phyloP scores from a whole-genome alignment of 805 yeast genomes.

The Vanderwaltozyma yarrowii region DNA sequence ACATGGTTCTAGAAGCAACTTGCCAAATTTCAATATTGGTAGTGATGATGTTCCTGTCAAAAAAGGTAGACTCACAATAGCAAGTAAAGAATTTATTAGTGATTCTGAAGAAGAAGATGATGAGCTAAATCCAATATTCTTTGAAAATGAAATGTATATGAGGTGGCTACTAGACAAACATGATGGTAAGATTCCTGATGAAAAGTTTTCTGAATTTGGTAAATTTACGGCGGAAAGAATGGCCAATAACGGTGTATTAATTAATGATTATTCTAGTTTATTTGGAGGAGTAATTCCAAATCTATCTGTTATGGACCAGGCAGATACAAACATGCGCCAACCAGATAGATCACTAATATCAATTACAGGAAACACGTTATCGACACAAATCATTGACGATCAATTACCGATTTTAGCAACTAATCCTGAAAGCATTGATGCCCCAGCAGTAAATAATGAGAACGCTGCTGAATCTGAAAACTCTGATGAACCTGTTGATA shows the following conservation, averaged over 20 bases:
- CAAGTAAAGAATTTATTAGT: constrained; percentile 25
- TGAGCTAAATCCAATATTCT: constrained; percentile 17
- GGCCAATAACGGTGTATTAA: constrained; percentile 12
- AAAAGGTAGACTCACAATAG: constrained; percentile 7
- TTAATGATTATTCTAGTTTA: constrained; percentile 15
- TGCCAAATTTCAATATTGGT: constrained; percentile 10
- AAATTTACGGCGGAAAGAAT: constrained; percentile 24
- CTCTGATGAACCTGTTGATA: background rate
- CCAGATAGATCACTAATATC: constrained; percentile 15
- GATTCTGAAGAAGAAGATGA: constrained; percentile 27
- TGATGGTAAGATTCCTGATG: constrained; percentile 19
- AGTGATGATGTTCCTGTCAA: background rate
- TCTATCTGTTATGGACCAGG: constrained; percentile 1
- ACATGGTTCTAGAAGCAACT: constrained; percentile 2
- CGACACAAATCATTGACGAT: too few species aligned
- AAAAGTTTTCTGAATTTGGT: constrained; percentile 14
- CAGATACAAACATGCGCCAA: background rate
- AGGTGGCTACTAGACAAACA: constrained; percentile 24
- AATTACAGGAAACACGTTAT: background rate
- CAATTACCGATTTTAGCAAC: too few species aligned
- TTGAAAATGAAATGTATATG: constrained; percentile 29
- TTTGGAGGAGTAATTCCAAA: constrained; percentile 23
- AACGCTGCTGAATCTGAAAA: background rate
- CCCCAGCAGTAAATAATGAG: too few species aligned
- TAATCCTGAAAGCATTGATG: too few species aligned